phyloP scores from a whole-genome alignment of 805 yeast genomes.

The Grigorovia transvaalensis region DNA sequence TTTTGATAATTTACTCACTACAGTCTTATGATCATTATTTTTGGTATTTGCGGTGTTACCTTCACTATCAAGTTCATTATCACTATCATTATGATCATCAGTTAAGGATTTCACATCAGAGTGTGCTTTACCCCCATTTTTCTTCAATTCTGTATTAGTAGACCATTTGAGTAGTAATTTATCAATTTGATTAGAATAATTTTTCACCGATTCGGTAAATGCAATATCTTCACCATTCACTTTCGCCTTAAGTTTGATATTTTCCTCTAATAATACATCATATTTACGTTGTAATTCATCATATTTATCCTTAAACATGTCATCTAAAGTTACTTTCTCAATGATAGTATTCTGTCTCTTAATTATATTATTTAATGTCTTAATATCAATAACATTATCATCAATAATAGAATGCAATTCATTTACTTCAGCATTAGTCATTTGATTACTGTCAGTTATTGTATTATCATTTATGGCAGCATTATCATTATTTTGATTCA shows the following conservation, averaged over 20 bases:
- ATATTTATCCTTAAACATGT: constrained; percentile 36
- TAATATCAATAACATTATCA: constrained; percentile 42
- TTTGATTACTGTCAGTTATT: constrained; percentile 36
- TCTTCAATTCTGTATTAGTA: constrained; percentile 4
- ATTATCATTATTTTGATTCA: background rate
- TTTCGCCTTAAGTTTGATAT: constrained; percentile 32
- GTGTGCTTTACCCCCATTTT: background rate
- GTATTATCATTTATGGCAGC: constrained; percentile 17
- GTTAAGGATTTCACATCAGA: background rate
- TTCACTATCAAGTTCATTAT: background rate
- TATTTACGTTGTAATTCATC: constrained; percentile 39
- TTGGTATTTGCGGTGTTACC: background rate
- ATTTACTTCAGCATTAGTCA: constrained; percentile 31
- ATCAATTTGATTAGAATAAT: constrained; percentile 22
- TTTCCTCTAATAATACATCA: constrained; percentile 36
- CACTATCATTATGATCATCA: background rate
- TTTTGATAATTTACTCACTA: constrained; percentile 36
- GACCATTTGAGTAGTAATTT: constrained; percentile 20
- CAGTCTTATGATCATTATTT: constrained; percentile 10
- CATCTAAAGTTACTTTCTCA: constrained; percentile 35
- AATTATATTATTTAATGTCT: constrained; percentile 43
- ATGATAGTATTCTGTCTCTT: constrained; percentile 42
- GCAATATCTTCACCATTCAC: constrained; percentile 27
- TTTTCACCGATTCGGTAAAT: constrained; percentile 23
- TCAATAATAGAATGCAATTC: constrained; percentile 45